Evolutionary conservation across 208 protist genomes (phyloP), one percentile per base, ranked within the genome.

Genomic region (Leishmania mexicana): DNA sequence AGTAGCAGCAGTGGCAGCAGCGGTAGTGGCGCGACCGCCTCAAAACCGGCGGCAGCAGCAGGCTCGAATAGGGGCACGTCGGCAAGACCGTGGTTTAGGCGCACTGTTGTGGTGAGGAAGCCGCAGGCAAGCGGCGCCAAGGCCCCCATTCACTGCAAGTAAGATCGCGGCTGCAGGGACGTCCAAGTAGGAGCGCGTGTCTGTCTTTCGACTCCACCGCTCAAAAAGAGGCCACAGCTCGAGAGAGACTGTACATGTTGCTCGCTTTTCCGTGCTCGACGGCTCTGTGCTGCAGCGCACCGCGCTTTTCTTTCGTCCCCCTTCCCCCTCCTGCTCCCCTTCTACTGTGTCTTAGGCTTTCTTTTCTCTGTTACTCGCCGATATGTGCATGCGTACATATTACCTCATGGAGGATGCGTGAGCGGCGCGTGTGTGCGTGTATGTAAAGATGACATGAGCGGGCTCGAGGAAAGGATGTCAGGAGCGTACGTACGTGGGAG

Each of bases 71-170:
- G 11, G n/a, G n/a, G 72, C 42, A n/a, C n/a, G 72, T 15, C 72
- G 13, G 51, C 72, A 54, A 54, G 51, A 17, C 82, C 72, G 72
- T 85, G 82, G 82, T 85, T 85, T 31, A 64, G 40, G 53, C 49
- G 49, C 15, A 54, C 78, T 19, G 24, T 74, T 21, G 47, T 53
- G 13, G 53, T 28, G 17, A 73, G 42, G 8, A 47, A 53, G 24
- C 42, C 68, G 28, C 38, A 47, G 68, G 45, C 24, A 31, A 11
- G 38, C 6, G 68, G 24, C 28, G 24, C 42, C 35, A 73, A 73
- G 68, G 24, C 42, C 24, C 19, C n/a, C 72, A 35, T 19, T 31
- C 49, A 38, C 49, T 51, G 19, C 49, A 7, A 17, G 31, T 24
- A 28, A 38, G 51, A 40, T 31, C 2, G 10, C 0, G 31, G 15